Evolutionary conservation across 208 protist species (phyloP).

Genomic region (Trypanosoma cruzi): DNA sequence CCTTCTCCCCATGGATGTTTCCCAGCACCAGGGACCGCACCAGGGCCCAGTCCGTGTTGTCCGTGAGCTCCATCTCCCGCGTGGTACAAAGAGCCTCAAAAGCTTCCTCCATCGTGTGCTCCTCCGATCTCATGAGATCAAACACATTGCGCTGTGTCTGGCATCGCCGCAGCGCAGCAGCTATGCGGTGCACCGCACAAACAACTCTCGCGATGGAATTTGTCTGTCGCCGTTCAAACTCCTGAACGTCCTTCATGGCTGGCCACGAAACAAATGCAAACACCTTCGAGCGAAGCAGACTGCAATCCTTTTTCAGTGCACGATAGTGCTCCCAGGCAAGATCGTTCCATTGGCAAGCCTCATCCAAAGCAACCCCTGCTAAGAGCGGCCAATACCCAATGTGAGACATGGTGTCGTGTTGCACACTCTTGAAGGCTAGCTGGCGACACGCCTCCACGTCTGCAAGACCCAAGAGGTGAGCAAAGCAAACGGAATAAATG

Average conservation of each 20-base stretch:
- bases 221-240: constrained; percentile 60
- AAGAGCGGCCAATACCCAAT: constrained; percentile 84
- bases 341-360: constrained; percentile 57
- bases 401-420: constrained; percentile 91
- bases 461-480: constrained; percentile 60
- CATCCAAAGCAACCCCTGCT: constrained; percentile 51
- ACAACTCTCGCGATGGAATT: constrained; percentile 62
- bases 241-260: constrained; percentile 76
- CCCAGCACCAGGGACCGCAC: constrained; percentile 67
- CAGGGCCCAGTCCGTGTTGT: constrained; percentile 84
- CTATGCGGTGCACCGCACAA: constrained; percentile 46
- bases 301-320: constrained; percentile 62
- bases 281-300: constrained; percentile 77
- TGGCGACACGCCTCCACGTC: constrained; percentile 45
- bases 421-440: constrained; percentile 83
- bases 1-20: constrained; percentile 69
- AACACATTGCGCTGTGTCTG: constrained; percentile 83
- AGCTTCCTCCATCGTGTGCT: constrained; percentile 27
- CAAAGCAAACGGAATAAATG: constrained; percentile 69
- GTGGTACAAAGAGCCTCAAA: constrained; percentile 22
- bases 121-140: constrained; percentile 53
- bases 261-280: constrained; percentile 84
- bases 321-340: constrained; percentile 57
- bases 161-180: constrained; percentile 47
- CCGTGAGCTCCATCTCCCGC: constrained; percentile 33